Evolutionary conservation across 2,329 filamentous ascomycete genomes (phyloP), one percentile per base, ranked within the genome.

Genomic region (Scortechinia acanthostroma): DNA sequence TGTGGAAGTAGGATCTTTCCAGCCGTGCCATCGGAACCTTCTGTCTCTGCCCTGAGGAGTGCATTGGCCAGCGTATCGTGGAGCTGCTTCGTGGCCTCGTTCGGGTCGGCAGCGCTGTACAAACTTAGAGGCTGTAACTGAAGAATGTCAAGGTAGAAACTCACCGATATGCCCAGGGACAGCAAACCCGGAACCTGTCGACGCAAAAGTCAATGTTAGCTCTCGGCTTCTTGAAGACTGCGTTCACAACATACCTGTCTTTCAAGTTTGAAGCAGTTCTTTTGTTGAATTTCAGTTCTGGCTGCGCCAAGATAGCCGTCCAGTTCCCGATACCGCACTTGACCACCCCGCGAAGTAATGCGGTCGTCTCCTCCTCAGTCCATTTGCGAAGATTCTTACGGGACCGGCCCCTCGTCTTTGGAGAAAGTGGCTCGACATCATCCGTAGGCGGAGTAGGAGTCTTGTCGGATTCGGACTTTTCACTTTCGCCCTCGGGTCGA

Each of bases 271-370:
- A 70, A 6, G 77, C 71, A n/a, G 71, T 80, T 21, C 80, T 66
- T 10, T 70, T 65, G 48, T 77, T 68, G 54, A 84, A 83, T 2
- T 61, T 63, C 47, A 77, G 74, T 23, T 79, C 74, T 15, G 71
- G 58, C 50, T 76, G 73, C 2, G 74, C 65, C 21, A 82, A 56
- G 16, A 84, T 83, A 50, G 72, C 73, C 46, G 78, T 83, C 80
- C 80, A 84, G 49, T 71, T 80, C 2, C 80, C 80, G 48, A 82
- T 76, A 2, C 79, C 80, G 52, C 76, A 80, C 49, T 69, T 73
- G 28, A 73, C 68, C 5, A 82, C 79, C 0, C 80, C 80, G 46
- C 70, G 64, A 13, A 83, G 61, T 21, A 84, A 57, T 50, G 74
- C 66, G 21, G 65, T 66, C 1, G 78, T 83, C 57, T 84, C 80